Evolutionary conservation across 1,139 yeast genomes (phyloP), one percentile per base, ranked within the genome.

Genomic region (Pneumocystis wakefieldiae): DNA sequence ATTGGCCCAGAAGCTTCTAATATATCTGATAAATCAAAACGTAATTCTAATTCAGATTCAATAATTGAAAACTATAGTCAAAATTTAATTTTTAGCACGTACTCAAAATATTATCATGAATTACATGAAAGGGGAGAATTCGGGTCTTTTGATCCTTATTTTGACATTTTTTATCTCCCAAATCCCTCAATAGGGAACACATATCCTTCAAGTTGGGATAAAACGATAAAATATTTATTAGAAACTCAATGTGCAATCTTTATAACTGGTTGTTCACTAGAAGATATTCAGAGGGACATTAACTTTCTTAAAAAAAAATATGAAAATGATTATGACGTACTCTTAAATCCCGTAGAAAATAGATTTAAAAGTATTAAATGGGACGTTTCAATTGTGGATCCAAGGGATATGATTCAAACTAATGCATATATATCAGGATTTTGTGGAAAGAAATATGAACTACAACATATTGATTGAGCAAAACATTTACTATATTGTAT

Each of bases 71-170:
- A 94, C 71, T 78, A 86, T 63, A 96, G 89, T 74, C 86, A 83
- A 62, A 84, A 86, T 67, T 76, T 92, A 71, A 79, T 87, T 38
- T 79, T 91, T 68, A 82, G 86, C 66, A 86, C 87, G 75, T 96
- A 91, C 74, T 87, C 97, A 1, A 86, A 87, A 71, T 91, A 86
- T 74, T 92, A 92, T 83, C 90, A 90, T 72, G 92, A 87, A 62
- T 79, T 87, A 65, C 95, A 92, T 74, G 89, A 89, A 69, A 85
- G 87, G 65, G 95, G 92, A 70, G 97, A 91, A 75, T 86, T 92
- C 73, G 89, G 90, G 84, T 98, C 98, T 17, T 92, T 91, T 73
- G 98, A 92, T 74, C 98, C 99, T 57, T 92, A 91, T 74, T 81
- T 88, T 73, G 98, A 92, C 73, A 83, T 84, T 37, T 92, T 92